These are phyloP conservation scores for Beauveria scarabaeidicola DNA, from an alignment of 2,329 filamentous ascomycete species.

Conservation along the genomic window DNA sequence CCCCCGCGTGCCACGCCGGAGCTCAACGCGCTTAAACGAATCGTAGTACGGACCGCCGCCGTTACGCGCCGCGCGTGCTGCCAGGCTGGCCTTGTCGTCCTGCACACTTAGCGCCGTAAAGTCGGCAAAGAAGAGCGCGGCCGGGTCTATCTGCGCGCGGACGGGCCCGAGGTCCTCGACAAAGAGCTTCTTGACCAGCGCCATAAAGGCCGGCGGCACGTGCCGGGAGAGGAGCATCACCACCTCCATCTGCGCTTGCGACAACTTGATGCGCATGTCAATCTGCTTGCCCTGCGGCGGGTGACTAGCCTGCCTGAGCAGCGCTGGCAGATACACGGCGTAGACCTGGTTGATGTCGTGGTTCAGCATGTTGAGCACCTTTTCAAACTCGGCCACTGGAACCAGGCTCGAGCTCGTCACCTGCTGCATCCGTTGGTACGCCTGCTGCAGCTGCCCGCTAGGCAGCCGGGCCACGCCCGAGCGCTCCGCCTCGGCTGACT, in stretches of 20 bases:
- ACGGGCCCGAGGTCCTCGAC: constrained; percentile 50
- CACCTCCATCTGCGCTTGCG: constrained; percentile 42
- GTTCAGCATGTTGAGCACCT: constrained; percentile 43
- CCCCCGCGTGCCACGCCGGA: constrained; percentile 23
- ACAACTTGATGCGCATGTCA: constrained; percentile 35
- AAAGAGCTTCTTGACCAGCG: constrained; percentile 59
- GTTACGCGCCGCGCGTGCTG: constrained; percentile 27
- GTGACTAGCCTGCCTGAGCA: constrained; percentile 36
- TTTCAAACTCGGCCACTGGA: constrained; percentile 54
- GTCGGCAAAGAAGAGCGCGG: constrained; percentile 64
- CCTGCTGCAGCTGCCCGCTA: constrained; percentile 46
- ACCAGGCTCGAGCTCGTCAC: constrained; percentile 44
- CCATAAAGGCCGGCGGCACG: constrained; percentile 38
- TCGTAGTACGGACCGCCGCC: constrained; percentile 33
- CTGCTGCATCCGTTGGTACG: constrained; percentile 46
- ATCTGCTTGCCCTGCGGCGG: constrained; percentile 35
- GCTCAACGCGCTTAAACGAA: constrained; percentile 51
- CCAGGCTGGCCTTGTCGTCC: constrained; percentile 44
- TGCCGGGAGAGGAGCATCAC: constrained; percentile 41
- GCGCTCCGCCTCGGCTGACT: constrained; percentile 33
- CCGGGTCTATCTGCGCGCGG: constrained; percentile 51
- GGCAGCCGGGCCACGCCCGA: constrained; percentile 30
- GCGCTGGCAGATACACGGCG: constrained; percentile 33
- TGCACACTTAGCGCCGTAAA: constrained; percentile 60
- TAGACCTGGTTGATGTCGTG: constrained; percentile 44